phyloP scores from a whole-genome alignment of 345 rosid species.

The Lepidium didymum region DNA sequence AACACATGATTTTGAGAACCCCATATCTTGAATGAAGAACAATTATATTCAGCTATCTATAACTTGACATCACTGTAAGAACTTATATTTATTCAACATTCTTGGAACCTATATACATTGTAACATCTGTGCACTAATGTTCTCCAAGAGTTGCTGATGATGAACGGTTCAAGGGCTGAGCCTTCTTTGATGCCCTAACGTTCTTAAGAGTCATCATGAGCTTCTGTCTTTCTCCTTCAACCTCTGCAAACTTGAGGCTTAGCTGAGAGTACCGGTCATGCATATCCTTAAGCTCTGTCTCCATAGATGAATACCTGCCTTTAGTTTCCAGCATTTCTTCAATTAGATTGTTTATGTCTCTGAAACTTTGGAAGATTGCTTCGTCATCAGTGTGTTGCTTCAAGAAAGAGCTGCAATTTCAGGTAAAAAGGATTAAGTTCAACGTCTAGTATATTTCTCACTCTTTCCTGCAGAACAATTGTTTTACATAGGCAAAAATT shows the following conservation, averaged over 20 bases:
- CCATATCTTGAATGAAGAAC: conserved; percentile 10
- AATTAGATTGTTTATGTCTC: conserved; percentile 82
- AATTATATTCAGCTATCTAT: conserved; percentile 26
- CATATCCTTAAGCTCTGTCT: conserved; percentile 87
- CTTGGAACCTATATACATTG: conserved; percentile 23
- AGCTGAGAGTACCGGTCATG: conserved; percentile 88
- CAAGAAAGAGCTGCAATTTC: conserved; percentile 67
- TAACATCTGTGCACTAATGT: conserved; percentile 29
- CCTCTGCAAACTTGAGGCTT: conserved; percentile 96
- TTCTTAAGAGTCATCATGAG: conserved; percentile 94
- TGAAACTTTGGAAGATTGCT: conserved; percentile 85
- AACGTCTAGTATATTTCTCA: neutral
- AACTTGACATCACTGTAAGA: conserved; percentile 6
- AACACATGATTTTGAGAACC: neutral
- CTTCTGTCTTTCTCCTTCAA: conserved; percentile 97
- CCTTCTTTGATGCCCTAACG: conserved; percentile 62
- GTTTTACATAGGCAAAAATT: neutral
- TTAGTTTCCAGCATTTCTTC: conserved; percentile 75
- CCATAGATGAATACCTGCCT: conserved; percentile 57
- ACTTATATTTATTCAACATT: conserved; percentile 7
- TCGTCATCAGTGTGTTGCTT: conserved; percentile 74
- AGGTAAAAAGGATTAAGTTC: conserved; percentile 3
- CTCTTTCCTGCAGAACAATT: neutral
- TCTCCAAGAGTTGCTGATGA: conserved; percentile 51
- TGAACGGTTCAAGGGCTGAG: conserved; percentile 34